These are phyloP conservation scores for Takashimella koratensis DNA, from an alignment of 1,284 basidiomycete genomes.

Conservation along the genomic window DNA sequence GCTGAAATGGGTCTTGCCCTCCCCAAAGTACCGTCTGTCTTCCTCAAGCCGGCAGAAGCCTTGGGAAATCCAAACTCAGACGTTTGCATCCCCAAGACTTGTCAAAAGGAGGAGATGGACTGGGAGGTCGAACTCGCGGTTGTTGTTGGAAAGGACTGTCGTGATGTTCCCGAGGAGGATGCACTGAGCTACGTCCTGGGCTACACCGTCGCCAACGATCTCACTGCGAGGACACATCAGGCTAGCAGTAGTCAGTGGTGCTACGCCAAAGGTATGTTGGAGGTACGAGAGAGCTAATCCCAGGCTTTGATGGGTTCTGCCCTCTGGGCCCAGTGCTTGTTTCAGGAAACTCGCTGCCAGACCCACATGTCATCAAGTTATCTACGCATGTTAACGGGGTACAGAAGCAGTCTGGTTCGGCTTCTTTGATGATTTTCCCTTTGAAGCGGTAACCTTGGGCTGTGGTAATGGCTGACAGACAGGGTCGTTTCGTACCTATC, in stretches of 20 bases:
- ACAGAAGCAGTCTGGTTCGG: slow-evolving; percentile 67
- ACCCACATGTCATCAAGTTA: slow-evolving; percentile 66
- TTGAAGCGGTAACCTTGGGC: slow-evolving; percentile 11
- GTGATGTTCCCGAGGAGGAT: slow-evolving; percentile 69
- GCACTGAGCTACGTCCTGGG: slow-evolving; percentile 78
- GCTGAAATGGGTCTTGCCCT: slow-evolving; percentile 42
- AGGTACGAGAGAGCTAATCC: neutral
- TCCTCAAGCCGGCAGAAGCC: slow-evolving; percentile 39
- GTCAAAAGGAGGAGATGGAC: slow-evolving; percentile 70
- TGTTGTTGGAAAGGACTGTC: slow-evolving; percentile 75
- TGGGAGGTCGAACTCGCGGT: slow-evolving; percentile 86
- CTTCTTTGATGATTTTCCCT: slow-evolving; percentile 42
- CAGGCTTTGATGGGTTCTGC: slow-evolving; percentile 48
- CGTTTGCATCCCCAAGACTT: slow-evolving; percentile 39
- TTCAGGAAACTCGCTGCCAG: slow-evolving; percentile 58
- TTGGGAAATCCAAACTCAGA: slow-evolving; percentile 34
- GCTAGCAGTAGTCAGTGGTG: slow-evolving; percentile 61
- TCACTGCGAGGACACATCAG: slow-evolving; percentile 40
- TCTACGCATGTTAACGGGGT: slow-evolving; percentile 65
- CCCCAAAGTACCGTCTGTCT: slow-evolving; percentile 37
- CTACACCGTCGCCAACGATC: slow-evolving; percentile 49
- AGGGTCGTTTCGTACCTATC: slow-evolving; percentile 65
- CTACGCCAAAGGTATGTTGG: slow-evolving; percentile 66
- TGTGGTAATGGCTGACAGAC: neutral
- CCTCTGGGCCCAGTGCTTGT: slow-evolving; percentile 63